Evolutionary conservation across 306 rosid genomes (phyloP).

Genomic region (Trifolium pratense): DNA sequence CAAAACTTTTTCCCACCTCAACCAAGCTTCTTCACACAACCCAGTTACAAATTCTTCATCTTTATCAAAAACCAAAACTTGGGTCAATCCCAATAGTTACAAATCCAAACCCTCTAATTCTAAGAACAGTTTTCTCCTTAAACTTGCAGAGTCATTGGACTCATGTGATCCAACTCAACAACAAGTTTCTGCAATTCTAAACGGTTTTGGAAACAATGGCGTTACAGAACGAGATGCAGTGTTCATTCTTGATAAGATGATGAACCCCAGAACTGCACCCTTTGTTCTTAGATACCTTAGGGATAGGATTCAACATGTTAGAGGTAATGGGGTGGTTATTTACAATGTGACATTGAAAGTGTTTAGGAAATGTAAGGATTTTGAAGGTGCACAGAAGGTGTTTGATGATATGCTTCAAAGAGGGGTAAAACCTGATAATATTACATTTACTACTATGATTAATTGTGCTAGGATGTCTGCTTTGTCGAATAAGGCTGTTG

Average conservation of each 20-base stretch:
- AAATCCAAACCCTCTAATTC: conserved; percentile 58
- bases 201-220: conserved; percentile 41
- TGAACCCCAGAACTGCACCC: conserved; percentile 58
- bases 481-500: conserved; percentile 70
- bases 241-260: conserved; percentile 64
- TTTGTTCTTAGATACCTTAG: conserved; percentile 61
- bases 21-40: conserved; percentile 33
- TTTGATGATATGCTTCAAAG: conserved; percentile 76
- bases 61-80: conserved; percentile 50
- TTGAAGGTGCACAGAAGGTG: conserved; percentile 80
- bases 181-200: conserved; percentile 53
- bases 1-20: conserved; percentile 27
- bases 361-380: conserved; percentile 62
- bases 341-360: conserved; percentile 78
- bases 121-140: conserved; percentile 57
- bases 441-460: conserved; percentile 80
- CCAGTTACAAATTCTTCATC: conserved; percentile 51
- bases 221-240: conserved; percentile 75
- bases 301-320: conserved; percentile 49
- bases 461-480: conserved; percentile 70
- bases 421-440: conserved; percentile 70
- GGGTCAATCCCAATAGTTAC: conserved; percentile 83
- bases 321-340: conserved; percentile 53
- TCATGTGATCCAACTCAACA: conserved; percentile 50
- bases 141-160: conserved; percentile 59